A percentile compares a stretch with the other conserved stretches of the same genome.
These are phyloP conservation scores for Populus simonii DNA, from an alignment of 345 rosid genomes.

Conservation along the genomic window DNA sequence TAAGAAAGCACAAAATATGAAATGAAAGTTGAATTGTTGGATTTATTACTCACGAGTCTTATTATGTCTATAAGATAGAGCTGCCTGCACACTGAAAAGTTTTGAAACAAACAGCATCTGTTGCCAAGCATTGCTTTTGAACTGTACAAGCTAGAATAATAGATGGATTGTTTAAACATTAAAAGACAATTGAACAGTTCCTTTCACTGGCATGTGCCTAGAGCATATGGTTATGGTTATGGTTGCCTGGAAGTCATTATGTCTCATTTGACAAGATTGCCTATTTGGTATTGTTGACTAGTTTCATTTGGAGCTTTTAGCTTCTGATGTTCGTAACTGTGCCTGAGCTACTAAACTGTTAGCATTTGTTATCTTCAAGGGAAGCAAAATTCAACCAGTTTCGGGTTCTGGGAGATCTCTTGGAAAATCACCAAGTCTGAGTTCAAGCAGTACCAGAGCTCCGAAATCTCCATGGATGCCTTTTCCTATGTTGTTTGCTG, in stretches of 20 bases:
- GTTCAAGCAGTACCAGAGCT: slow-evolving; percentile 54
- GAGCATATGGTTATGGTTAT: not conserved
- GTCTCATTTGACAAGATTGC: not conserved
- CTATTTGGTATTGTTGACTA: not conserved
- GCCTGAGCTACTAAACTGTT: not conserved
- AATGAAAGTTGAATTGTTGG: not conserved
- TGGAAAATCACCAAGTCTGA: slow-evolving; percentile 54
- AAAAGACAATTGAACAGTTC: not conserved
- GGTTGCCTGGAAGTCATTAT: not conserved
- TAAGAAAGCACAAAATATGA: not conserved
- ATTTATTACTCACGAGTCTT: not conserved
- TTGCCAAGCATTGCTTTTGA: not conserved
- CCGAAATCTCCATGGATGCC: slow-evolving; percentile 98
- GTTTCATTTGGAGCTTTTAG: not conserved
- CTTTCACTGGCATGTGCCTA: not conserved
- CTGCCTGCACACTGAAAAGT: not conserved
- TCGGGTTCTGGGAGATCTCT: slow-evolving; percentile 41
- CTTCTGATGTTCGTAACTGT: not conserved
- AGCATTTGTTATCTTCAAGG: slow-evolving; percentile 24
- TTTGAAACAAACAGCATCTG: not conserved
- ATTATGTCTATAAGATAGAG: not conserved
- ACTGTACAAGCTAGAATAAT: not conserved
- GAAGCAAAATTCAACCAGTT: slow-evolving; percentile 21
- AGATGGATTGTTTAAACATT: not conserved
- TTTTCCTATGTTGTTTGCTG: slow-evolving; percentile 76